Conservation (phyloP, 2,329 filamentous ascomycete genomes). For the Calonectria ilicicola region DNA sequence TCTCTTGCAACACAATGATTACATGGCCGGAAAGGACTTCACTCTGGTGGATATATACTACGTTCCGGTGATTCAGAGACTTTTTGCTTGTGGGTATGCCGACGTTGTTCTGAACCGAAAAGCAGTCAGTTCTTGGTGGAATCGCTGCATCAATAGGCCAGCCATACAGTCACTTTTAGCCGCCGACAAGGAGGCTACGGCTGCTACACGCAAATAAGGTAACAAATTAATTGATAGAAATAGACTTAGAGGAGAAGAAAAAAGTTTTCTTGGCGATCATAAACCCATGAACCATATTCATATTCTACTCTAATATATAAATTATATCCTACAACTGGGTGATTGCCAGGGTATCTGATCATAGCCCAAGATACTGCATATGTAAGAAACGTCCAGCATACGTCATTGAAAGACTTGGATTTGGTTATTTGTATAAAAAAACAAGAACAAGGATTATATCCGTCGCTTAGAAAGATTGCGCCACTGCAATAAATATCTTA, state of each 20-base stretch:
- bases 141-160: constrained; percentile 50
- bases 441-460: background rate
- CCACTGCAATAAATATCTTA: constrained; percentile 1
- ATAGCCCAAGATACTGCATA: too few relatives aligned
- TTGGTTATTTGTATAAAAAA: background rate
- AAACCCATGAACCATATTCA: too few relatives aligned
- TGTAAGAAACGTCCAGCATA: too few relatives aligned
- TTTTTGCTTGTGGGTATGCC: constrained; percentile 54
- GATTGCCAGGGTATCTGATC: too few relatives aligned
- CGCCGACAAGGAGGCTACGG: constrained; percentile 18
- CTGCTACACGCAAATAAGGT: constrained; percentile 13
- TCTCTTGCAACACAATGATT: constrained; percentile 52
- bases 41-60: constrained; percentile 61
- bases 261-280: too few relatives aligned
- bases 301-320: too few relatives aligned
- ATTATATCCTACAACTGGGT: too few relatives aligned
- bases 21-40: constrained; percentile 59
- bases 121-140: constrained; percentile 56
- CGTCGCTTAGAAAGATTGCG: background rate
- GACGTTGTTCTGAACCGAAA: constrained; percentile 50
- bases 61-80: constrained; percentile 56
- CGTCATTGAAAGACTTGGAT: too few relatives aligned
- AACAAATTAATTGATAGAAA: too few relatives aligned
- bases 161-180: constrained; percentile 51
- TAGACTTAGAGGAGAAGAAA: too few relatives aligned